phyloP scores from a whole-genome alignment of 805 yeast genomes.

The Candida awuae region DNA sequence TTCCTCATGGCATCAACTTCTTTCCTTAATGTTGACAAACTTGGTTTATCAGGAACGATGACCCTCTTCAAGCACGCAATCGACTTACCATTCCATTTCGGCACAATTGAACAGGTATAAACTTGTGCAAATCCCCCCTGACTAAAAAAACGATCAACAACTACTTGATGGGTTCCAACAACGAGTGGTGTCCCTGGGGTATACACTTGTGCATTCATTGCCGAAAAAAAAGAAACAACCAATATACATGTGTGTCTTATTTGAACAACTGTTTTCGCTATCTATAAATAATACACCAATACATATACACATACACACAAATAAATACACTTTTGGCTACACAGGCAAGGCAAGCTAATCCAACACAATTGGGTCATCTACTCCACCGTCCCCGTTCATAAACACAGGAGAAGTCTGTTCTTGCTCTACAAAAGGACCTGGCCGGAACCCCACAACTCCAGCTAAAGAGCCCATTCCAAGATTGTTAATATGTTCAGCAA shows the following conservation, averaged over 20 bases:
- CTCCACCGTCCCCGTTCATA: conserved; percentile 26
- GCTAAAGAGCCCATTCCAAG: not conserved
- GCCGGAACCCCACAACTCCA: conserved; percentile 9
- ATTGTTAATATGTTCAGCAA: not conserved
- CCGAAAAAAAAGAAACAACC: not conserved
- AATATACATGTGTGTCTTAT: too few relatives aligned
- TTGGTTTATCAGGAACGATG: conserved; percentile 61
- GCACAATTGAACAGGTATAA: conserved; percentile 52
- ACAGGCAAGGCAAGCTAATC: conserved; percentile 14
- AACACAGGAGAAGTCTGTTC: conserved; percentile 17
- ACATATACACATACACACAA: not conserved
- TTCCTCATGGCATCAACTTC: conserved; percentile 78
- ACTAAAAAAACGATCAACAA: conserved; percentile 38
- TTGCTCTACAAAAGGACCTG: conserved; percentile 2
- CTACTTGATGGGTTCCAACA: conserved; percentile 43
- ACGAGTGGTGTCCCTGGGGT: conserved; percentile 39
- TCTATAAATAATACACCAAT: too few relatives aligned
- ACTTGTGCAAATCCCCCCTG: conserved; percentile 74
- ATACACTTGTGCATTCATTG: conserved; percentile 13
- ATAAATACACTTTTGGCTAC: not conserved
- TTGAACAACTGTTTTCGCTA: too few relatives aligned
- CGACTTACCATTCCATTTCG: conserved; percentile 31
- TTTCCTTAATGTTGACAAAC: conserved; percentile 54
- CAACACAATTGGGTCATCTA: conserved; percentile 27
- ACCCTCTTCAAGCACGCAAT: conserved; percentile 68